Base-by-base conservation (phyloP, 2,329 filamentous ascomycete genomes). In the Fusarium sp. region DNA sequence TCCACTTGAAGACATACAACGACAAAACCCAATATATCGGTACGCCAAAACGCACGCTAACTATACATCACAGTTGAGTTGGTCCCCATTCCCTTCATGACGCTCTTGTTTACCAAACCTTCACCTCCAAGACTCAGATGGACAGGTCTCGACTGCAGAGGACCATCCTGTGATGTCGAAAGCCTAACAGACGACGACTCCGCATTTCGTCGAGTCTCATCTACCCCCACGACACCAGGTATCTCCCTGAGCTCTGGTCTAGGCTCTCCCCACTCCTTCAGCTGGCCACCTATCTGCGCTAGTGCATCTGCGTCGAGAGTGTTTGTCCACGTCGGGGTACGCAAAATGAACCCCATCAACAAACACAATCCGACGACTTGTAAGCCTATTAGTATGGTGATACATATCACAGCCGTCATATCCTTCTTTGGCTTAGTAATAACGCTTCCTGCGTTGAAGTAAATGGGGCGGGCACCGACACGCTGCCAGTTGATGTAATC, bases 241-340 rank as follows among this genome's bases (percentile, higher is more conserved):
- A 58, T 36, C 4, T 48, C 22, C 6, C 2, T 17, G 9, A 54
- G 38, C 0, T 40, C 26, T 3, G 55, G 18, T 3, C 56, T 60
- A 1, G 45, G 33, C 34, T 66, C 44, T 14, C 45, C 56, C 42
- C 33, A 61, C 26, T 69, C 64, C 33, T 58, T 51, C 11, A 69
- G 38, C 10, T 66, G 57, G 1, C 45, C 46, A 2, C 52, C 59
- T 2, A 63, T 56, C 17, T 56, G 49, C 5, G 40, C 33, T n/a
- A 72, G 7, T 4, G 59, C 31, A n/a, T 70, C 58, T 0, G 68
- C 65, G 22, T 70, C 57, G 7, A 73, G 45, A 13, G 33, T 34
- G 2, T n/a, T 10, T 2, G 59, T 71, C 57, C 62, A 73, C 15
- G 46, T 65, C 5, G 62, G 70, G 2, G 13, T 24, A 26, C 36